phyloP scores from a whole-genome alignment of 208 protist genomes.

The Angomonas ambiguus region DNA sequence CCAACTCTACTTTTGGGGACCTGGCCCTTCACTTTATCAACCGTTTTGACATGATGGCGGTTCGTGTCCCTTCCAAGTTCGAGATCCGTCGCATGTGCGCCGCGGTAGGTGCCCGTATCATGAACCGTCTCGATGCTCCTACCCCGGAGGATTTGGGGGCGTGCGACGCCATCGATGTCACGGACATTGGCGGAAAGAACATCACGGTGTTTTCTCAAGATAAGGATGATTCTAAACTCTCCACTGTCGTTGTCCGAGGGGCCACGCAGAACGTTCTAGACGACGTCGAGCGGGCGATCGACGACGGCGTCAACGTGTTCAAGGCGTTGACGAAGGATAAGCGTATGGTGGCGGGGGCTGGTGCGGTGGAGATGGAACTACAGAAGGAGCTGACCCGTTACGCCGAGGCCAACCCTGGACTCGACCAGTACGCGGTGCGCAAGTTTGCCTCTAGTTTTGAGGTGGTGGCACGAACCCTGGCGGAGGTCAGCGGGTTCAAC shows the following conservation, averaged over 20 bases:
- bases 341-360: conserved; percentile 96
- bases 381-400: conserved; percentile 79
- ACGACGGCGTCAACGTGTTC: conserved; percentile 98
- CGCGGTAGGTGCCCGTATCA: conserved; percentile 92
- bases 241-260: conserved; percentile 99
- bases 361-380: conserved; percentile 97
- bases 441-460: conserved; percentile 97
- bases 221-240: conserved; percentile 89
- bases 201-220: conserved; percentile 96
- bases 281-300: conserved; percentile 95
- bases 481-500: conserved; percentile 97
- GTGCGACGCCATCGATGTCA: conserved; percentile 92
- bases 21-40: conserved; percentile 99
- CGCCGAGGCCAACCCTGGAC: conserved; percentile 89
- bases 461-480: conserved; percentile 96
- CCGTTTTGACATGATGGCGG: conserved; percentile 96
- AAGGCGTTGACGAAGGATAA: conserved; percentile 94
- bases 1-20: conserved; percentile 96
- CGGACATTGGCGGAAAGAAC: conserved; percentile 95
- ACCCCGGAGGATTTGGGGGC: conserved; percentile 95
- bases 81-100: conserved; percentile 97
- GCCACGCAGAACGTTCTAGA: conserved; percentile 98
- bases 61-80: conserved; percentile 99
- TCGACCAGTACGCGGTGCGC: conserved; percentile 98
- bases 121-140: conserved; percentile 91